Evolutionary conservation across 441 rosid genomes (phyloP).

Genomic region (Pelargonium fulgidum): DNA sequence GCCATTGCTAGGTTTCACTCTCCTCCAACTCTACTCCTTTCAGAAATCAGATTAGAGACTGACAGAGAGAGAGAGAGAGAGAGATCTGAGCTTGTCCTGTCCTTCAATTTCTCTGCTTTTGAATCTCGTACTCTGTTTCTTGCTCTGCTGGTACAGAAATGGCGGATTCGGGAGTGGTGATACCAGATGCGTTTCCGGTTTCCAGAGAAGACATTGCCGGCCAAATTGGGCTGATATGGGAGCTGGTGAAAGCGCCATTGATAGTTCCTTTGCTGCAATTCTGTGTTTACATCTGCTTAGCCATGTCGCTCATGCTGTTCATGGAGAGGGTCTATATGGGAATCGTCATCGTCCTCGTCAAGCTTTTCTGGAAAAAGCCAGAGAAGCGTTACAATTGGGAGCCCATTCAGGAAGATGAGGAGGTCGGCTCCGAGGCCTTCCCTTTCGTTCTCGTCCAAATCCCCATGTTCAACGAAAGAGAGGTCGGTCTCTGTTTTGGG

Average conservation of each 20-base stretch:
- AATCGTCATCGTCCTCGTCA: not conserved
- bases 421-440: conserved; percentile 36
- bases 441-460: conserved; percentile 64
- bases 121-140: too few relatives aligned
- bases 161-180: too few relatives aligned
- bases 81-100: not conserved
- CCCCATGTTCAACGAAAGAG: conserved; percentile 68
- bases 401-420: conserved; percentile 41
- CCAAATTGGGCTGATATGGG: not conserved
- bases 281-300: not conserved
- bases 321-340: not conserved
- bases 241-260: not conserved
- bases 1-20: too few relatives aligned
- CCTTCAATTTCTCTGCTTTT: not conserved
- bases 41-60: not conserved
- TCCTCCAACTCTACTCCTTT: too few relatives aligned
- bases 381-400: conserved; percentile 59
- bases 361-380: conserved; percentile 10
- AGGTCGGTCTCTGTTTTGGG: conserved; percentile 23
- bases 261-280: not conserved
- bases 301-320: not conserved
- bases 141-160: too few relatives aligned
- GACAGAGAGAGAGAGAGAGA: too few relatives aligned
- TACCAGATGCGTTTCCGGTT: too few relatives aligned
- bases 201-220: too few relatives aligned